Evolutionary conservation across 176 grass and related monocot species (phyloP).

Genomic region (Triticum timopheevii): DNA sequence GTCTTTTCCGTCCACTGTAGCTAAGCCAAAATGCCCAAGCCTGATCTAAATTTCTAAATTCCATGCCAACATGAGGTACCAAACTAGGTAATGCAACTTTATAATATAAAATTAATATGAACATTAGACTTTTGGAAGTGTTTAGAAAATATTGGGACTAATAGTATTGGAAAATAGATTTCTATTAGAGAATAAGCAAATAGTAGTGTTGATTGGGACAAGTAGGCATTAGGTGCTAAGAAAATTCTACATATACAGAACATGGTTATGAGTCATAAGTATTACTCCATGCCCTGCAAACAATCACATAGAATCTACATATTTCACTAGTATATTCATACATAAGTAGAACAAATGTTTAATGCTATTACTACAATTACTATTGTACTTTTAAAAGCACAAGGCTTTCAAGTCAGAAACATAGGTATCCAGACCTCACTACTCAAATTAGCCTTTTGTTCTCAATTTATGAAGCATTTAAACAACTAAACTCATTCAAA

Average conservation of each 20-base stretch:
- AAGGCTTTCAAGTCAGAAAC: neutral
- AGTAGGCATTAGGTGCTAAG: neutral
- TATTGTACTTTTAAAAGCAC: neutral
- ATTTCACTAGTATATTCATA: neutral
- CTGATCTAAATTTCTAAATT: no score
- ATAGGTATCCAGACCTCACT: neutral
- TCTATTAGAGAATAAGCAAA: no score
- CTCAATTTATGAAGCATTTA: neutral
- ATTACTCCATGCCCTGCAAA: neutral
- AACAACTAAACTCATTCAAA: neutral
- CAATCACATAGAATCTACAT: neutral
- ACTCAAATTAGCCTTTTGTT: neutral
- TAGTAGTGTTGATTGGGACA: neutral
- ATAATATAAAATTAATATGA: no score
- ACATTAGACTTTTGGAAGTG: no score
- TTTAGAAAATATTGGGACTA: no score
- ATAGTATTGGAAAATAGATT: no score
- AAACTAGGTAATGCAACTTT: no score
- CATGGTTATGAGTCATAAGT: neutral
- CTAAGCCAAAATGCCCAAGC: no score
- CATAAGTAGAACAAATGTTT: neutral
- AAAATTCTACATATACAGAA: neutral
- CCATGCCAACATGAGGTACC: no score
- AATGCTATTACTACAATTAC: neutral
- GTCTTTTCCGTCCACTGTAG: no score